Percentiles rank a stretch among this genome's conserved stretches.
Evolutionary conservation across 2,329 filamentous ascomycete genomes (phyloP).

Genomic region (Fusarium luffae): DNA sequence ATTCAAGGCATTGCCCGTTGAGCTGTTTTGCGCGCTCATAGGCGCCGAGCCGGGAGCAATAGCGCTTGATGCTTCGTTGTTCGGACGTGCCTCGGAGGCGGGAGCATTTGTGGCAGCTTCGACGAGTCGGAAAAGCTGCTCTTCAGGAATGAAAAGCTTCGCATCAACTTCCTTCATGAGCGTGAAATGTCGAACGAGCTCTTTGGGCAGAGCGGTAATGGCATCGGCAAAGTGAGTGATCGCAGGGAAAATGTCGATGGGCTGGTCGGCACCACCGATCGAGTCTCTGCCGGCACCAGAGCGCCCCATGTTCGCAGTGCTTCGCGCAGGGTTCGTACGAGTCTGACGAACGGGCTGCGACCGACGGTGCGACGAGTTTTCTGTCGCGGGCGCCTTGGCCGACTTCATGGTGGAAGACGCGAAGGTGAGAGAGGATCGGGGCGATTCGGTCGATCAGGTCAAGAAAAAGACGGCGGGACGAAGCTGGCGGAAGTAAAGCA

Average conservation of each 20-base stretch:
- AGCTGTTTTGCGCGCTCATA: conserved; percentile 63
- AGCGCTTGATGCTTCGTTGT: conserved; percentile 58
- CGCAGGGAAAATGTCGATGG: conserved; percentile 74
- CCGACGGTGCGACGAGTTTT: conserved; percentile 64
- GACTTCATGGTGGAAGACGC: conserved; percentile 62
- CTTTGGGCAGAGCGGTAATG: conserved; percentile 90
- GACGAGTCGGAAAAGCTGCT: conserved; percentile 81
- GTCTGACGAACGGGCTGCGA: conserved; percentile 74
- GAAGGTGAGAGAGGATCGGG: conserved; percentile 31
- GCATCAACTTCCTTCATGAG: conserved; percentile 97
- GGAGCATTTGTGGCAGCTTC: conserved; percentile 68
- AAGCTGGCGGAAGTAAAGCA: conserved; percentile 34
- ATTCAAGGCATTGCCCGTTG: conserved; percentile 53
- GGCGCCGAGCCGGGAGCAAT: conserved; percentile 57
- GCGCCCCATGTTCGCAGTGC: conserved; percentile 60
- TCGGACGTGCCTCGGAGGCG: conserved; percentile 57
- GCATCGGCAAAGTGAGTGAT: conserved; percentile 87
- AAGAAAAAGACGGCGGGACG: conserved; percentile 33
- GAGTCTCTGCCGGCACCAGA: conserved; percentile 58
- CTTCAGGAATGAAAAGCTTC: conserved; percentile 90
- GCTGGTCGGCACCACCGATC: conserved; percentile 63
- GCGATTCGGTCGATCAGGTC: conserved; percentile 39
- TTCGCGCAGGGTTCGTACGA: conserved; percentile 71
- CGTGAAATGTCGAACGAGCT: conserved; percentile 95
- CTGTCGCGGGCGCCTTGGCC: conserved; percentile 59